Percentiles rank a stretch among this genome's conserved stretches.
phyloP scores from a whole-genome alignment of 140 eudicot genomes.

The Ambrosia hybrid region DNA sequence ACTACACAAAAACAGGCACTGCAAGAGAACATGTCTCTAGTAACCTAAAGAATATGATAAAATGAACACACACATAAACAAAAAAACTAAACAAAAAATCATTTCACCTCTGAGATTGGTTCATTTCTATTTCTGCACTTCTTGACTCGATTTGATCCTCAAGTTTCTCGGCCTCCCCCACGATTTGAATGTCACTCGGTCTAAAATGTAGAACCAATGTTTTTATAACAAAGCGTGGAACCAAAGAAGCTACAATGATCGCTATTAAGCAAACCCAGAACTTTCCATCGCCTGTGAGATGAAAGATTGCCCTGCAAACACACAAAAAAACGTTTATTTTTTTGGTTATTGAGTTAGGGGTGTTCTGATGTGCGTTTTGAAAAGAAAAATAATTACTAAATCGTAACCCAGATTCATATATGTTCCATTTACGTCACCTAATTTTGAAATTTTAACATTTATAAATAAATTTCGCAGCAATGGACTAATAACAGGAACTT shows the following conservation, averaged over 20 bases:
- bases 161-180: constrained; percentile 72
- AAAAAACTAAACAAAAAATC: not conserved
- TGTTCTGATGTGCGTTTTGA: not conserved
- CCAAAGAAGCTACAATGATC: constrained; percentile 50
- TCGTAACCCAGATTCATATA: too few relatives aligned
- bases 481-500: too few relatives aligned
- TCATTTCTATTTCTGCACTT: constrained; percentile 67
- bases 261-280: constrained; percentile 78
- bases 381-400: too few relatives aligned
- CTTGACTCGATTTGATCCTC: constrained; percentile 33
- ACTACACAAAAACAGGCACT: constrained; percentile 26
- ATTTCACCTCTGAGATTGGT: constrained; percentile 38
- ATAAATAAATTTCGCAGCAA: too few relatives aligned
- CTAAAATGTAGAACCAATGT: constrained; percentile 41
- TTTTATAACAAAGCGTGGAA: constrained; percentile 81
- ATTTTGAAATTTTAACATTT: too few relatives aligned
- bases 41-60: constrained; percentile 37
- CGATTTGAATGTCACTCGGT: constrained; percentile 75
- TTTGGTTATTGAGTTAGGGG: too few relatives aligned
- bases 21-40: constrained; percentile 27
- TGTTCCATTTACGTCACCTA: too few relatives aligned
- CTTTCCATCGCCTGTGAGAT: constrained; percentile 44
- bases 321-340: not conserved
- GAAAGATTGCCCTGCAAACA: constrained; percentile 80
- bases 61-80: too few relatives aligned